phyloP scores from a whole-genome alignment of 176 grass and related monocot species.

The Musa schizocarpa region DNA sequence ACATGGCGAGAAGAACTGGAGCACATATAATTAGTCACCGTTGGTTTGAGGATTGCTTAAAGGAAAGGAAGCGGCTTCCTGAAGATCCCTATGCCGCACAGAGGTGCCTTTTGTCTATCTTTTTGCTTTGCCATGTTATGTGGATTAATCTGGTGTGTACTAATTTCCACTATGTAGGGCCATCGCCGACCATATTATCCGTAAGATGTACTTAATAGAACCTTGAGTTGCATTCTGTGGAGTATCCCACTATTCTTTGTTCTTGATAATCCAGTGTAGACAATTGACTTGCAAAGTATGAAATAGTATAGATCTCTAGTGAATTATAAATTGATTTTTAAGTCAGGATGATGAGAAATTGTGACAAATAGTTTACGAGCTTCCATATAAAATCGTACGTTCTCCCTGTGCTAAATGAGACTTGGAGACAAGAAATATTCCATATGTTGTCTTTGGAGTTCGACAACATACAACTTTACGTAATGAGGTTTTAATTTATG shows the following conservation, averaged over 20 bases:
- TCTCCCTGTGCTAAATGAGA: neutral
- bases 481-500: neutral
- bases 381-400: neutral
- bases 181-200: neutral
- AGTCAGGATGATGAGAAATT: neutral
- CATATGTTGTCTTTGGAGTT: too few relatives aligned
- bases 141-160: neutral
- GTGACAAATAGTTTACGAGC: neutral
- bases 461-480: neutral
- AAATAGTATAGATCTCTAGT: neutral
- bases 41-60: slow-evolving; percentile 74
- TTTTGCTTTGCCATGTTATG: neutral
- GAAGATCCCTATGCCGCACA: slow-evolving; percentile 56
- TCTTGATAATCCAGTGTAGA: neutral
- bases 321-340: neutral
- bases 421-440: neutral
- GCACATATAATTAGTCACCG: slow-evolving; percentile 53
- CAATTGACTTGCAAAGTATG: neutral
- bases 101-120: slow-evolving; percentile 33
- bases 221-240: neutral
- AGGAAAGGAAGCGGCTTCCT: slow-evolving; percentile 48
- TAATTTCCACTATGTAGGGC: neutral
- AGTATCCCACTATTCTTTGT: too few relatives aligned
- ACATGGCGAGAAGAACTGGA: slow-evolving; percentile 43
- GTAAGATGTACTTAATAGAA: too few relatives aligned